Percentiles rank a stretch among this genome's conserved stretches.
Evolutionary conservation across 2,329 filamentous ascomycete genomes (phyloP).

Genomic region (Alternaria sp.): DNA sequence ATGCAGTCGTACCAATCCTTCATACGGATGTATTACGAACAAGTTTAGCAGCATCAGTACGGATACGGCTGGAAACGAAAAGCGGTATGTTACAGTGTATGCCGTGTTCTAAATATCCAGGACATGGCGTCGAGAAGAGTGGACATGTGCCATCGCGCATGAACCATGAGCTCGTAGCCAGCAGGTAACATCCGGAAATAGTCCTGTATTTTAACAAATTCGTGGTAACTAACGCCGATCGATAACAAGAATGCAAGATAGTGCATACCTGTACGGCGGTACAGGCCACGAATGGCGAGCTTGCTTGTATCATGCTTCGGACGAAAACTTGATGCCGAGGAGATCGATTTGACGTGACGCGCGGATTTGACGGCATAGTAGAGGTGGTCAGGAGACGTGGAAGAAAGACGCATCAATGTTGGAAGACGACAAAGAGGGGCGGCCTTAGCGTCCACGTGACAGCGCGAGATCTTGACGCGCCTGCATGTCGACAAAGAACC

Average conservation of each 20-base stretch:
- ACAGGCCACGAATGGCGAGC: not conserved
- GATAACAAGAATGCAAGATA: not conserved
- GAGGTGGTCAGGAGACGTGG: not conserved
- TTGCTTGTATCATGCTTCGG: not conserved
- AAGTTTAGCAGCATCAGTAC: not conserved
- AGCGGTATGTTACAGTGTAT: not conserved
- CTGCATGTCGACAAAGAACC: not conserved
- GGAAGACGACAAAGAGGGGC: not conserved
- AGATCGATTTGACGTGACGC: not conserved
- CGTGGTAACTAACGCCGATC: not conserved
- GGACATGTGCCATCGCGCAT: not conserved
- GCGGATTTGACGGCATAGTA: not conserved
- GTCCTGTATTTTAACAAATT: not conserved
- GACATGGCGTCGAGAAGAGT: not conserved
- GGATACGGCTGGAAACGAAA: not conserved
- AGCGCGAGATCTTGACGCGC: conserved; percentile 8
- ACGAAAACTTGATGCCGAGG: not conserved
- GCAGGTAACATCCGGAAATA: not conserved
- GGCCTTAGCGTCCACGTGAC: conserved; percentile 14
- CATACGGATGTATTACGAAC: conserved; percentile 1
- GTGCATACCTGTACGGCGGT: not conserved
- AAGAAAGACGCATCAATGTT: not conserved
- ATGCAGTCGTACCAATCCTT: conserved; percentile 3
- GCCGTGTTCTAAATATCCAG: not conserved
- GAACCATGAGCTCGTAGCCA: not conserved